Evolutionary conservation across 306 rosid species (phyloP), one percentile per base, ranked within the genome.

Genomic region (Cucurbita moschata): DNA sequence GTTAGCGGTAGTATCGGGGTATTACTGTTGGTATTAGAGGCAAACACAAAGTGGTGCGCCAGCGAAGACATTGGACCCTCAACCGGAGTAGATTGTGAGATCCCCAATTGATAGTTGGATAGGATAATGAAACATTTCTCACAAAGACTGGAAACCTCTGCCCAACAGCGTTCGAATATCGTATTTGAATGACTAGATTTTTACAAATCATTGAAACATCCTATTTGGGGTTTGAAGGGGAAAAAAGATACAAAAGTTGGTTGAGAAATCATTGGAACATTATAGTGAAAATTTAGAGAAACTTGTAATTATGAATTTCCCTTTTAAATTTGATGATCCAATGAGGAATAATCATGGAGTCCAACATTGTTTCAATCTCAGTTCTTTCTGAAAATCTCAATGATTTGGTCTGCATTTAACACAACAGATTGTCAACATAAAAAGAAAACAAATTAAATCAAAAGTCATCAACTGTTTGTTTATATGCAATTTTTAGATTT

Each of bases 241-340:
- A 42, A 44, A n/a, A 65, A 19, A 10, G n/a, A 67, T 46, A 43
- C 40, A 68, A 68, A 68, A 68, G 42, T 68, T 21, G 21, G 14
- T 46, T 12, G 55, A 23, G 23, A 47, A 69, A 69, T 69, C 58
- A 69, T 69, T 49, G 23, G 58, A 69, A 2, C 73, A 69, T 69
- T 69, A 69, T 67, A 23, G 10, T 12, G 38, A 4, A 67, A 67
- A 43, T 19, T 42, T 23, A 67, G 18, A 47, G 10, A 46, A 46
- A 23, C 13, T 50, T 65, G 12, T 10, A 14, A 46, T 70, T 19
- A 49, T 47, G 49, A 51, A 14, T 65, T 69, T 8, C 26, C 50
- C 65, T 72, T 72, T 72, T 43, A 43, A 66, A 66, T 66, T 66
- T 66, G 11, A 72, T 73, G 76, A 54, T 57, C 66, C 66, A 54